Conservation (phyloP, 768 basidiomycete genomes). For the Suillus hirtellus region DNA sequence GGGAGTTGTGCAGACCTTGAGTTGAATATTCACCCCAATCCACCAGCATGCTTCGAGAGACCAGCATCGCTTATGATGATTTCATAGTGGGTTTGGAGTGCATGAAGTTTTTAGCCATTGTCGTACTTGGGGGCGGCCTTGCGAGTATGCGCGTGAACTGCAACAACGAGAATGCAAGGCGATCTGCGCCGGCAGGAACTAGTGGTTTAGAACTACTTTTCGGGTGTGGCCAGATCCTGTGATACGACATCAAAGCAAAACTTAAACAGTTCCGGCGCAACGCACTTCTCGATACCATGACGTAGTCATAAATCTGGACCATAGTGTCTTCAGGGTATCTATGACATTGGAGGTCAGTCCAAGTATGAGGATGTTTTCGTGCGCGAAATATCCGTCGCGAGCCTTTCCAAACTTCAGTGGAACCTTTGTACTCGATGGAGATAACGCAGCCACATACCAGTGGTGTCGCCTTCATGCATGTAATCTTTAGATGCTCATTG, state of each 20-base stretch:
- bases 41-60: not conserved
- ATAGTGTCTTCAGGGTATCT: not conserved
- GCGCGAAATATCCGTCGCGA: constrained; percentile 26
- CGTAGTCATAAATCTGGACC: not conserved
- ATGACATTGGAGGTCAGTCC: not conserved
- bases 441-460: constrained; percentile 27
- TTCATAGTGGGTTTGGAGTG: not conserved
- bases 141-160: not conserved
- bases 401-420: constrained; percentile 27
- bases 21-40: not conserved
- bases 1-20: not conserved
- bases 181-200: not conserved
- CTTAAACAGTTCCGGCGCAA: not conserved
- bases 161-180: not conserved
- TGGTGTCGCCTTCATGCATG: no score
- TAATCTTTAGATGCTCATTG: not conserved
- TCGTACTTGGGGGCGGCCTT: not conserved
- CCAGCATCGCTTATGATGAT: not conserved
- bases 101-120: not conserved
- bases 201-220: not conserved
- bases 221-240: not conserved
- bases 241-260: not conserved
- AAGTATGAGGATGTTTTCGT: not conserved
- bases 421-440: constrained; percentile 20
- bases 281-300: not conserved